A percentile compares a stretch with the other conserved stretches of the same genome.
Conservation (phyloP, 2,329 filamentous ascomycete species). For the Aureobasidium mangrovei region DNA sequence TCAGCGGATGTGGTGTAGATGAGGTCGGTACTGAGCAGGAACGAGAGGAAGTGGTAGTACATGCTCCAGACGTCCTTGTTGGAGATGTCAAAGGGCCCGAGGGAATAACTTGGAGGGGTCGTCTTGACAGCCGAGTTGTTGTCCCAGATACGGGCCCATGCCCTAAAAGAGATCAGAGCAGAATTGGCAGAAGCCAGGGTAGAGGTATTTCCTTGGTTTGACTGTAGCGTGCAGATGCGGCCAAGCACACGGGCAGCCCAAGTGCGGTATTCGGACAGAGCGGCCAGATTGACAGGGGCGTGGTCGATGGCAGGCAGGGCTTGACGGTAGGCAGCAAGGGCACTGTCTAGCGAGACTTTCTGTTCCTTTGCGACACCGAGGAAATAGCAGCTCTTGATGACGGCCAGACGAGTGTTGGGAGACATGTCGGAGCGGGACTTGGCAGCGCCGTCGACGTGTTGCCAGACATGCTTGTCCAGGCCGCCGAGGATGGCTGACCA, state of each 20-base stretch:
- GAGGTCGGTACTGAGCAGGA: constrained; percentile 59
- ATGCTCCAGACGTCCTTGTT: constrained; percentile 69
- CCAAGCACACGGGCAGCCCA: constrained; percentile 75
- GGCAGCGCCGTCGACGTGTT: not conserved
- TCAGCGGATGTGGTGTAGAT: constrained; percentile 37
- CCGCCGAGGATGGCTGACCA: constrained; percentile 13
- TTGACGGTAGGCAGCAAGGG: constrained; percentile 3
- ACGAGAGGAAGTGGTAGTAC: constrained; percentile 73
- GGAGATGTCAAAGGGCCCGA: constrained; percentile 33
- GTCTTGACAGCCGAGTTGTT: not conserved
- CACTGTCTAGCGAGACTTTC: constrained; percentile 19
- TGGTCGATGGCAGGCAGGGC: constrained; percentile 6
- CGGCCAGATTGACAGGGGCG: constrained; percentile 1
- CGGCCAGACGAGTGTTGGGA: constrained; percentile 10
- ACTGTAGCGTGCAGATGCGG: constrained; percentile 62
- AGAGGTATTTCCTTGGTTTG: constrained; percentile 42
- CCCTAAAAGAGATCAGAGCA: constrained; percentile 42
- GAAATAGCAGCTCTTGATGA: constrained; percentile 24
- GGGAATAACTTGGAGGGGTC: constrained; percentile 27
- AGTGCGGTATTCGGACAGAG: constrained; percentile 12
- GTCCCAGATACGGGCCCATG: constrained; percentile 61
- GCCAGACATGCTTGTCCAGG: constrained; percentile 12
- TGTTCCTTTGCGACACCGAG: constrained; percentile 23
- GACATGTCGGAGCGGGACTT: not conserved
- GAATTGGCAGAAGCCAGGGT: constrained; percentile 24